Evolutionary conservation across 768 basidiomycete species (phyloP).

Genomic region (Lactarius pseudohatsudake): DNA sequence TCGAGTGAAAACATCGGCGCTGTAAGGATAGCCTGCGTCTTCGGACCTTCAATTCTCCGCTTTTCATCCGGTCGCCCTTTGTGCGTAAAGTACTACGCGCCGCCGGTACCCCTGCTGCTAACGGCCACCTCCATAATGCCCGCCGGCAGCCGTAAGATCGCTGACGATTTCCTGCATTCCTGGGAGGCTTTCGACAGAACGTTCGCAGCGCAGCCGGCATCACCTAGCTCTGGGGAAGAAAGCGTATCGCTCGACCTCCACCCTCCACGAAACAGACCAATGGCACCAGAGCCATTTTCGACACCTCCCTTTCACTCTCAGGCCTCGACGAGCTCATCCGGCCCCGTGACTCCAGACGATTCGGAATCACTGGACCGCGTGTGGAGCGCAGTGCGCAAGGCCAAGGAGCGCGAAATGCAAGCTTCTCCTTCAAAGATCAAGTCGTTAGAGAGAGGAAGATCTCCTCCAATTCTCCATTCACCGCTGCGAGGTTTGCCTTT

Average conservation of each 20-base stretch:
- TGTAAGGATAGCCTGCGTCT: conserved; percentile 19
- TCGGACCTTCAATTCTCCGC: conserved; percentile 31
- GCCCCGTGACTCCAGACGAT: conserved; percentile 31
- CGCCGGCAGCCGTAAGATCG: conserved; percentile 21
- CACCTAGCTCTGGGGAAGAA: conserved; percentile 21
- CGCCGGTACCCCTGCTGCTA: conserved; percentile 25
- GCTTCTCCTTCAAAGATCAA: conserved; percentile 68
- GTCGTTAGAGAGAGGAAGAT: conserved; percentile 52
- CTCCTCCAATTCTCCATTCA: conserved; percentile 19
- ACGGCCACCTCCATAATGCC: conserved; percentile 28
- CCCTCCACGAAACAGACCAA: conserved; percentile 24
- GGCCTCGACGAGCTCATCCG: conserved; percentile 29
- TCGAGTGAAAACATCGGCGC: conserved; percentile 20
- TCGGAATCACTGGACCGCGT: conserved; percentile 50
- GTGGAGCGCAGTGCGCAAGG: conserved; percentile 65
- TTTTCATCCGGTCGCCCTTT: conserved; percentile 29
- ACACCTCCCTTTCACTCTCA: conserved; percentile 25
- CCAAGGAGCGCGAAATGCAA: conserved; percentile 66
- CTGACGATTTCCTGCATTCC: conserved; percentile 28
- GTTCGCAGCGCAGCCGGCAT: conserved; percentile 28
- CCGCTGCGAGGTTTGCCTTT: conserved; percentile 16
- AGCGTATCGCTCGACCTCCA: conserved; percentile 19
- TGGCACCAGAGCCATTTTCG: conserved; percentile 31
- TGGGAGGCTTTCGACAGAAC: conserved; percentile 31
- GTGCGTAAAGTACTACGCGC: conserved; percentile 28